phyloP scores from a whole-genome alignment of 208 protist species.

The Crithidia sp. region DNA sequence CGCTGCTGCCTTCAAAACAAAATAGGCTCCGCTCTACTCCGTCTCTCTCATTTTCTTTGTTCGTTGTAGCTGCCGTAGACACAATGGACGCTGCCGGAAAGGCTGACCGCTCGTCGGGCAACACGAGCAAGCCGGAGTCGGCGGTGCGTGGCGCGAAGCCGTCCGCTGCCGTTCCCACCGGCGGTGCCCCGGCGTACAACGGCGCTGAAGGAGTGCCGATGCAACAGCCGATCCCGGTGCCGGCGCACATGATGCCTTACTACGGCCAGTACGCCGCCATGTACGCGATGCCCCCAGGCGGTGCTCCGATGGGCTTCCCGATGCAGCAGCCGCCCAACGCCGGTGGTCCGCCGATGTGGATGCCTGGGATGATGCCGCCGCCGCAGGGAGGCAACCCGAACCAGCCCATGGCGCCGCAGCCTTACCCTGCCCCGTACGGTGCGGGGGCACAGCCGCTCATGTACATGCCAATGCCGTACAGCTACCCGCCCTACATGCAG shows the following conservation, averaged over 20 bases:
- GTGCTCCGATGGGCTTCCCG: slow-evolving; percentile 24
- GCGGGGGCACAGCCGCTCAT: slow-evolving; percentile 28
- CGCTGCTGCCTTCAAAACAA: neutral
- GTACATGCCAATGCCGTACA: slow-evolving; percentile 42
- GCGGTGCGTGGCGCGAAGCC: slow-evolving; percentile 10
- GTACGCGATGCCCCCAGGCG: slow-evolving; percentile 20
- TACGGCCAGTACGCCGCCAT: slow-evolving; percentile 36
- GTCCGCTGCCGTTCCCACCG: neutral
- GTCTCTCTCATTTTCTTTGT: neutral
- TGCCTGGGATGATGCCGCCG: slow-evolving; percentile 29
- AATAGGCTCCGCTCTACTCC: neutral
- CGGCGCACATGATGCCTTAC: slow-evolving; percentile 28
- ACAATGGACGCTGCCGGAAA: slow-evolving; percentile 23
- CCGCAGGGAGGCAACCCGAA: slow-evolving; percentile 8
- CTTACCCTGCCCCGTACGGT: slow-evolving; percentile 26
- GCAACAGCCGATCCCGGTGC: slow-evolving; percentile 19
- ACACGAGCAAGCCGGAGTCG: slow-evolving; percentile 7
- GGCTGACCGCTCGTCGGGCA: slow-evolving; percentile 14
- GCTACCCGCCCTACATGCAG: slow-evolving; percentile 38
- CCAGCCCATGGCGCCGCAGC: slow-evolving; percentile 10
- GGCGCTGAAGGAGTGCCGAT: slow-evolving; percentile 4
- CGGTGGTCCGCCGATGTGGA: slow-evolving; percentile 30
- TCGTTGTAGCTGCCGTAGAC: neutral
- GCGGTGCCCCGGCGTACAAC: slow-evolving; percentile 11
- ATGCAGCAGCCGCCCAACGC: slow-evolving; percentile 8